Evolutionary conservation across 2,329 filamentous ascomycete genomes (phyloP), one percentile per base, ranked within the genome.

Genomic region (Alternaria novae-zelandiae): DNA sequence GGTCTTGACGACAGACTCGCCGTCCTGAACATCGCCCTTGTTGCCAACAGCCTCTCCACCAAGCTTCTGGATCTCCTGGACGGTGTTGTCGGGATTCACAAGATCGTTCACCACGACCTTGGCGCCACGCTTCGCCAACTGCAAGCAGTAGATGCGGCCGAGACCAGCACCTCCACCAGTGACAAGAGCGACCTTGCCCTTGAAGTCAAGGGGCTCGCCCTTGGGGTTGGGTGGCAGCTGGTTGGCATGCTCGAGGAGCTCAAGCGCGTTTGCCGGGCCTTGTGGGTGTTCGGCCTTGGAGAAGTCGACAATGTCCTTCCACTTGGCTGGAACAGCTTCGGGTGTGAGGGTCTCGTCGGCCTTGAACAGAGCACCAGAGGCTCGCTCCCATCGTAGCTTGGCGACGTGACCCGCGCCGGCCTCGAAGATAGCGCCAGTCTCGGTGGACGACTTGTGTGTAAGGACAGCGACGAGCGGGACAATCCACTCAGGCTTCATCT

Each of bases 51-150:
- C 95, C 83, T 96, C 91, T 69, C 94, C 95, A 61, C 96, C 96
- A 51, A 90, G 76, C 82, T 94, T 91, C 84, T 92, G 91, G 78
- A 99, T 98, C 85, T 99, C 96, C 73, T 91, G 87, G 43, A 98
- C 96, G 41, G 96, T 93, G 54, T 88, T 87, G 76, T 97, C 94
- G 6, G 96, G 96, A 84, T 98, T 91, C 54, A 90, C 88, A n/a
- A 99, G 86, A 78, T 99, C 96, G 82, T 99, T 99, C 73, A 99
- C 93, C 32, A 98, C 95, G 25, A 99, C 86, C 56, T 91, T 89
- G 41, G 93, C 93, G 64, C 93, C 93, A 63, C 90, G 86, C 82
- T 93, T 94, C 71, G 92, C 91, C 76, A 97, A 96, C 47, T 93
- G 91, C 74, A 98, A 85, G 74, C 89, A 90, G 83, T 99, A 99